phyloP scores from a whole-genome alignment of 352 stramenopile genomes.

The Thalassiosira ordinaria region DNA sequence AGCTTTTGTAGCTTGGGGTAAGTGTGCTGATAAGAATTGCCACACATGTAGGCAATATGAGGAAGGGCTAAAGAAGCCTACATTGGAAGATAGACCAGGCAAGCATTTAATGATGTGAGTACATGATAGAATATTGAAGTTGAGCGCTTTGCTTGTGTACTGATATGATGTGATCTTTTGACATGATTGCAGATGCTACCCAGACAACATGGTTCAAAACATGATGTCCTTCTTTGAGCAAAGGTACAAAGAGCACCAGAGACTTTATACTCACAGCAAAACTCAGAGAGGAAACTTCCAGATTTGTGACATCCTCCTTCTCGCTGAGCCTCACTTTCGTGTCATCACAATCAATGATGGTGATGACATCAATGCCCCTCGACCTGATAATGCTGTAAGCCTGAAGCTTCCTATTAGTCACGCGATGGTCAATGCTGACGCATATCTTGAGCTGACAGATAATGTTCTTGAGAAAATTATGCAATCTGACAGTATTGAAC shows the following conservation, averaged over 20 bases:
- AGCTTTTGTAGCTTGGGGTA: slow-evolving; percentile 64
- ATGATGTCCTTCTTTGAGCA: slow-evolving; percentile 79
- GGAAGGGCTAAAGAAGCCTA: slow-evolving; percentile 1
- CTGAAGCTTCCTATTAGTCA: slow-evolving; percentile 65
- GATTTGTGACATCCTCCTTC: slow-evolving; percentile 78
- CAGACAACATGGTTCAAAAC: slow-evolving; percentile 72
- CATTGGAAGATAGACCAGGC: neutral
- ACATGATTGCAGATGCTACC: slow-evolving; percentile 7
- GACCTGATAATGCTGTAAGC: neutral
- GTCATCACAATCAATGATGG: slow-evolving; percentile 30
- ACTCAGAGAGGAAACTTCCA: slow-evolving; percentile 58
- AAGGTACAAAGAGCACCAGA: slow-evolving; percentile 71
- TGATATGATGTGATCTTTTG: no score
- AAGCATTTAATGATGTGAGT: slow-evolving; percentile 34
- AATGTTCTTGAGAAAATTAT: slow-evolving; percentile 73
- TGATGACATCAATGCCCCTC: neutral
- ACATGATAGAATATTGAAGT: no score
- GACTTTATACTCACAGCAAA: slow-evolving; percentile 80
- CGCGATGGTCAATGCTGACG: slow-evolving; percentile 60
- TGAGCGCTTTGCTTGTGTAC: no score
- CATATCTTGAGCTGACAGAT: slow-evolving; percentile 70
- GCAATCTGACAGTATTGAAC: slow-evolving; percentile 33
- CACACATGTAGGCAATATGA: slow-evolving; percentile 22
- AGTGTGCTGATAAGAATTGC: slow-evolving; percentile 53
- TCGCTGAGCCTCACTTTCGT: slow-evolving; percentile 74